Percentiles rank a stretch among this genome's conserved stretches.
Conservation (phyloP, 441 rosid species). For the Daphne laureola region DNA sequence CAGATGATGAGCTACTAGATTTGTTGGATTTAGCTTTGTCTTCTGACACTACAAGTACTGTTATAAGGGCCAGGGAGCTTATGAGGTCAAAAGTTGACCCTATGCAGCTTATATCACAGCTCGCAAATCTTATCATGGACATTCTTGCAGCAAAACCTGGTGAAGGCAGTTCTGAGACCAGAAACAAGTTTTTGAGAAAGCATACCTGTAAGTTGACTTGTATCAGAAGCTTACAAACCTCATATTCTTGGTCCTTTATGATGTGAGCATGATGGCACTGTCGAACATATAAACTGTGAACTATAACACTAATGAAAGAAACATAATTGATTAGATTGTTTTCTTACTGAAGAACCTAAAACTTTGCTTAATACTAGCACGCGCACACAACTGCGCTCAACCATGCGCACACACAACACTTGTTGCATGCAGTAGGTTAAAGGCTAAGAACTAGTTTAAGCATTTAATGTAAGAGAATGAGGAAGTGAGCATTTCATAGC, state of each 20-base stretch:
- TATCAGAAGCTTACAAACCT: neutral
- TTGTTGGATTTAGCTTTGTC: conserved; percentile 86
- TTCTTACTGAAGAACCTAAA: too few relatives aligned
- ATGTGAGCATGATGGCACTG: conserved; percentile 3
- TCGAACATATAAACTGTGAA: neutral
- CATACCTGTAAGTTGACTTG: conserved; percentile 48
- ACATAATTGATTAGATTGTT: too few relatives aligned
- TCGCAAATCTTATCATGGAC: conserved; percentile 89
- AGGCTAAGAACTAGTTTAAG: too few relatives aligned
- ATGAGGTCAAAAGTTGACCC: conserved; percentile 92
- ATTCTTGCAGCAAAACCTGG: conserved; percentile 60
- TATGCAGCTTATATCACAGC: conserved; percentile 81
- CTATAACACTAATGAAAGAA: too few relatives aligned
- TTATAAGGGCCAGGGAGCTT: conserved; percentile 80
- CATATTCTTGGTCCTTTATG: neutral
- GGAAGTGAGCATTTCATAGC: too few relatives aligned
- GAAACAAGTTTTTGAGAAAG: conserved; percentile 41
- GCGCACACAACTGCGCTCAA: too few relatives aligned
- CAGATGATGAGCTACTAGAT: conserved; percentile 90
- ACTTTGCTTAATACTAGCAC: too few relatives aligned
- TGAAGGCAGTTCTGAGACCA: conserved; percentile 52
- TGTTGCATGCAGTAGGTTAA: too few relatives aligned
- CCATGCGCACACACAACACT: too few relatives aligned
- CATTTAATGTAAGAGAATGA: too few relatives aligned
- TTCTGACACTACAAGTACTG: conserved; percentile 85